A percentile compares a stretch with the other conserved stretches of the same genome.
phyloP scores from a whole-genome alignment of 1,284 basidiomycete genomes.

The Phaffia rhodozyma region DNA sequence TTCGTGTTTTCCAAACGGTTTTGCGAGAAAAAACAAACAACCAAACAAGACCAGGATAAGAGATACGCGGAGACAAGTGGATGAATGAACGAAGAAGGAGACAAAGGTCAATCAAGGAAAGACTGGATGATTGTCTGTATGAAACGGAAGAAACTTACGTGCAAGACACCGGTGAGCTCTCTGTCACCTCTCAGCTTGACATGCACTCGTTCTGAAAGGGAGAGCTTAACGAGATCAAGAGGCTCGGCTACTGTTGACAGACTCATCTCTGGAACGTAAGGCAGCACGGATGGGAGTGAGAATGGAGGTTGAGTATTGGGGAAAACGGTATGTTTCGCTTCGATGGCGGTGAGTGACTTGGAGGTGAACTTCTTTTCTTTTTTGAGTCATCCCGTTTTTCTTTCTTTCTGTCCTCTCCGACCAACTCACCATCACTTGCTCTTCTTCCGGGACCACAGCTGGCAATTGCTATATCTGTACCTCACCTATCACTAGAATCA shows the following conservation, averaged over 20 bases:
- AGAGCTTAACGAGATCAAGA: constrained; percentile 94
- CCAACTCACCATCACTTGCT: too few species aligned
- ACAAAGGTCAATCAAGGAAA: background rate
- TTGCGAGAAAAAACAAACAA: background rate
- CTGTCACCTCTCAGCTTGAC: constrained; percentile 94
- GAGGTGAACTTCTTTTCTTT: too few species aligned
- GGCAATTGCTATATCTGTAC: background rate
- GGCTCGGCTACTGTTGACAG: constrained; percentile 72
- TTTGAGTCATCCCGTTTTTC: too few species aligned
- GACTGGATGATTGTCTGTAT: background rate
- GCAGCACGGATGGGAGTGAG: too few species aligned
- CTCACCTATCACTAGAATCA: background rate
- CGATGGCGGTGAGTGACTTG: too few species aligned
- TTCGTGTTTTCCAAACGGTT: background rate
- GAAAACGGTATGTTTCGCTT: too few species aligned
- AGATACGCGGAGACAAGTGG: too few species aligned
- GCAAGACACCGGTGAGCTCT: constrained; percentile 80
- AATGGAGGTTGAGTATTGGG: too few species aligned
- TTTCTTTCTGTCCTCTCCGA: too few species aligned
- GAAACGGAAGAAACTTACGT: constrained; percentile 47
- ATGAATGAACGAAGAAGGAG: background rate
- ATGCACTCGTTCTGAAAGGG: constrained; percentile 89
- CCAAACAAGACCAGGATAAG: background rate
- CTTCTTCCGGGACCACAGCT: too few species aligned
- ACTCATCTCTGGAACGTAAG: background rate